A percentile compares a stretch with the other conserved stretches of the same genome.
phyloP scores from a whole-genome alignment of 1,139 yeast genomes.

The Geotrichum histeridarum region DNA sequence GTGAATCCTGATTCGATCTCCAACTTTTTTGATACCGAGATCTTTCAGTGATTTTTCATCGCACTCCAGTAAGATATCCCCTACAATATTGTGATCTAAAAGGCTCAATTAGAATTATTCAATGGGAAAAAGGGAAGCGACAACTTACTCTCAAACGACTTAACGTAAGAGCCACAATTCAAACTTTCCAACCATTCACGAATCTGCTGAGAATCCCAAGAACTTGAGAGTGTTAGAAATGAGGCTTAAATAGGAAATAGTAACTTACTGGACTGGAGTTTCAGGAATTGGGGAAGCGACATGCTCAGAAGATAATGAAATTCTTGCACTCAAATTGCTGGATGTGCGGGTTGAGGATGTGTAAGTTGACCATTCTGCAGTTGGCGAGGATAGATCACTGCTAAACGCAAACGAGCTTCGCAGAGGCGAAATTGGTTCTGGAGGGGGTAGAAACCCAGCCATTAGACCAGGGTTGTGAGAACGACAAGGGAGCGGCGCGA shows the following conservation, averaged over 20 bases:
- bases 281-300: constrained; percentile 12
- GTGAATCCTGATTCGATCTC: constrained; percentile 70
- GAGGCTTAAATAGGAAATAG: background rate
- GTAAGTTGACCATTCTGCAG: constrained; percentile 17
- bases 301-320: constrained; percentile 9
- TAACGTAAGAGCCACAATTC: constrained; percentile 27
- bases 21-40: constrained; percentile 69
- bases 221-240: background rate
- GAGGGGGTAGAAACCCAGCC: constrained; percentile 31
- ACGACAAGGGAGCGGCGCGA: no score
- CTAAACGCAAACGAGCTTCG: constrained; percentile 28
- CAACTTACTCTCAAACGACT: constrained; percentile 25
- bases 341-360: constrained; percentile 14
- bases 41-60: constrained; percentile 68
- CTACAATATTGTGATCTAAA: constrained; percentile 50
- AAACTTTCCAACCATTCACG: constrained; percentile 34
- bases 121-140: background rate
- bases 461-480: constrained; percentile 13
- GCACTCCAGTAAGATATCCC: constrained; percentile 56
- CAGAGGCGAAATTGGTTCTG: constrained; percentile 31
- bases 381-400: constrained; percentile 12
- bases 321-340: constrained; percentile 8
- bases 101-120: constrained; percentile 23
- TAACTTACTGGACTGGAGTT: constrained; percentile 10
- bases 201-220: constrained; percentile 34